A percentile compares a stretch with the other conserved stretches of the same genome.
Evolutionary conservation across 2,329 filamentous ascomycete genomes (phyloP).

Genomic region (Apiospora koreana): DNA sequence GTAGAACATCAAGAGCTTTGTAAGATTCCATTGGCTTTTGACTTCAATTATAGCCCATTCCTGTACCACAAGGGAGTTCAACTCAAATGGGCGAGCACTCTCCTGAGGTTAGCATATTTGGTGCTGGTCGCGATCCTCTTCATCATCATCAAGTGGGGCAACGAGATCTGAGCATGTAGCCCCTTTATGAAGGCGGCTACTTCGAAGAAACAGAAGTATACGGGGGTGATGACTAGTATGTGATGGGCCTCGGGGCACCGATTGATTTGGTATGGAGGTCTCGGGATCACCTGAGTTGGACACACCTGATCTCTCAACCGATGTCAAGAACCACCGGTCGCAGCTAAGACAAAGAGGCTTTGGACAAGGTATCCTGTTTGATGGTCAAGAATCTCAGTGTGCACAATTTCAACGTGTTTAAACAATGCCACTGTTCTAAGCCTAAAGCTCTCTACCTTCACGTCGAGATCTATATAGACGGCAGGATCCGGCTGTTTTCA

Average conservation of each 20-base stretch:
- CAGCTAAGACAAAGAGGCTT: background rate
- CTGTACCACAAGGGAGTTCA: background rate
- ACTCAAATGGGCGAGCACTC: slow-evolving; percentile 47
- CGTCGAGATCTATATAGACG: too few relatives aligned
- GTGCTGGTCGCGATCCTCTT: slow-evolving; percentile 45
- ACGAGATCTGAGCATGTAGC: slow-evolving; percentile 11
- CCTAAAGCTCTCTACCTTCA: too few relatives aligned
- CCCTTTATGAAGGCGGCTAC: slow-evolving; percentile 1
- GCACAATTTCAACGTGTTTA: too few relatives aligned
- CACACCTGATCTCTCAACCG: too few relatives aligned
- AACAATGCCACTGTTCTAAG: too few relatives aligned
- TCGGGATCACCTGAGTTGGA: background rate
- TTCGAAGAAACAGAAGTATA: background rate
- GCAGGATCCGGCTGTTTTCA: too few relatives aligned
- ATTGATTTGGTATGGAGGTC: background rate
- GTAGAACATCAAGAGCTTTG: slow-evolving; percentile 13
- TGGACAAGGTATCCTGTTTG: too few relatives aligned
- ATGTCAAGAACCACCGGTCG: background rate
- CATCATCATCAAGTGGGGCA: slow-evolving; percentile 38
- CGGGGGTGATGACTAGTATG: background rate
- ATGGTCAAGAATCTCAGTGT: too few relatives aligned
- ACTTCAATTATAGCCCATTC: slow-evolving; percentile 10
- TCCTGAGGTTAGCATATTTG: slow-evolving; percentile 46
- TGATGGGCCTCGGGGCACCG: background rate
- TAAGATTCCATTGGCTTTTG: slow-evolving; percentile 11